A percentile compares a stretch with the other conserved stretches of the same genome.
These are phyloP conservation scores for Phialophora macrospora DNA, from an alignment of 2,329 filamentous ascomycete genomes.

Conservation along the genomic window DNA sequence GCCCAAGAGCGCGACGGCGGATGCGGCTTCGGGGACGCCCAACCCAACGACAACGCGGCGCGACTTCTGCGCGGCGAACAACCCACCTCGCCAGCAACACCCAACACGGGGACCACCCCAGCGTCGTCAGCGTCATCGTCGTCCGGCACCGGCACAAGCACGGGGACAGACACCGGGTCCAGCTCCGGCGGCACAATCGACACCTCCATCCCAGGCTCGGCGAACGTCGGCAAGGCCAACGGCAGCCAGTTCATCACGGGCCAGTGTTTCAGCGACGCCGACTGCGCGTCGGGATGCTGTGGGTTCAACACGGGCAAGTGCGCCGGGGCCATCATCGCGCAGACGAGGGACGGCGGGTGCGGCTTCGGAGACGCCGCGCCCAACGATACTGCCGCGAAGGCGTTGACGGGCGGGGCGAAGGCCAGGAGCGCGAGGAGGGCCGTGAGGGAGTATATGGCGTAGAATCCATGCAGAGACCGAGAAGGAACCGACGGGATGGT, in stretches of 20 bases:
- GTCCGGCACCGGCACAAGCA: constrained; percentile 10
- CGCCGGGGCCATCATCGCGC: constrained; percentile 40
- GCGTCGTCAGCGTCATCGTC: background rate
- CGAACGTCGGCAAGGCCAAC: constrained; percentile 35
- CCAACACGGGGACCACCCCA: no score
- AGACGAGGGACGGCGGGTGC: constrained; percentile 40
- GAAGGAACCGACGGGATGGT: no score
- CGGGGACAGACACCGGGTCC: background rate
- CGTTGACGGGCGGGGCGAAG: constrained; percentile 25
- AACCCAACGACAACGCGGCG: constrained; percentile 40
- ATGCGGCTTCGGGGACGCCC: constrained; percentile 40
- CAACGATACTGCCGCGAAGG: constrained; percentile 38
- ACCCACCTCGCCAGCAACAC: constrained; percentile 14
- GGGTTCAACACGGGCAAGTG: constrained; percentile 45
- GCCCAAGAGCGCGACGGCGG: constrained; percentile 39
- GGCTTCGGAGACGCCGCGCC: constrained; percentile 39
- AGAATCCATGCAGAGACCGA: background rate
- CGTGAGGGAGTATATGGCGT: constrained; percentile 29
- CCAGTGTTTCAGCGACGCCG: constrained; percentile 45
- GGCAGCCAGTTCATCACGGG: constrained; percentile 50
- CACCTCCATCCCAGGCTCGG: constrained; percentile 24
- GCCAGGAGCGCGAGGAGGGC: constrained; percentile 12
- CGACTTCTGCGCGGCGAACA: constrained; percentile 26
- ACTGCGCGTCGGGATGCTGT: constrained; percentile 48
- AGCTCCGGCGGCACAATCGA: constrained; percentile 21